phyloP scores from a whole-genome alignment of 768 basidiomycete species.

The Filobasidium floriforme region DNA sequence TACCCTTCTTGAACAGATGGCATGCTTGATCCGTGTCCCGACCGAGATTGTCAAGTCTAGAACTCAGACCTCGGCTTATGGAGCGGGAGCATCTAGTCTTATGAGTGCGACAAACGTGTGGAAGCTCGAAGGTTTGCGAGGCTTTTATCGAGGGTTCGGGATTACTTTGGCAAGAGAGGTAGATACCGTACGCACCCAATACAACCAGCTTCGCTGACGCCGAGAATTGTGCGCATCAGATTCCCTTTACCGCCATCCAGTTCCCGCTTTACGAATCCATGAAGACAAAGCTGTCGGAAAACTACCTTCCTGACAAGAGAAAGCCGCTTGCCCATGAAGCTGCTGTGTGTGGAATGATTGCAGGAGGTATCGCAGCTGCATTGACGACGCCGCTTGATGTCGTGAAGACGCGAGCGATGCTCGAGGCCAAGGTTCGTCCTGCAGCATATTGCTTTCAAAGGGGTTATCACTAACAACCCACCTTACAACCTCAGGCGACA shows the following conservation, averaged over 20 bases:
- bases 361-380: conserved; percentile 82
- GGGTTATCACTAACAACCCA: background rate
- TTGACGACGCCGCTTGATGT: conserved; percentile 92
- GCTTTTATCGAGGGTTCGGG: conserved; percentile 82
- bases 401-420: conserved; percentile 93
- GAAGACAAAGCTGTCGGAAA: conserved; percentile 58
- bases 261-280: conserved; percentile 91
- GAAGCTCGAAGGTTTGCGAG: conserved; percentile 58
- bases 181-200: conserved; percentile 20
- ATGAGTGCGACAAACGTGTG: conserved; percentile 42
- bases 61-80: conserved; percentile 75
- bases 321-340: conserved; percentile 49
- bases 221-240: conserved; percentile 49
- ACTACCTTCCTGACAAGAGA: conserved; percentile 50
- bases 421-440: conserved; percentile 66
- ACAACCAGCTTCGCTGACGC: background rate
- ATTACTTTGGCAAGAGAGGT: conserved; percentile 69
- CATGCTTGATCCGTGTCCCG: conserved; percentile 87
- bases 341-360: conserved; percentile 79
- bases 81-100: conserved; percentile 38
- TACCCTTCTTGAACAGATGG: conserved; percentile 46
- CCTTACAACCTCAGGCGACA: background rate
- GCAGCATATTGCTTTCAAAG: background rate
- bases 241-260: conserved; percentile 91
- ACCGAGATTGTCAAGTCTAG: conserved; percentile 95